phyloP scores from a whole-genome alignment of 208 protist species.

The Crithidia bombi region DNA sequence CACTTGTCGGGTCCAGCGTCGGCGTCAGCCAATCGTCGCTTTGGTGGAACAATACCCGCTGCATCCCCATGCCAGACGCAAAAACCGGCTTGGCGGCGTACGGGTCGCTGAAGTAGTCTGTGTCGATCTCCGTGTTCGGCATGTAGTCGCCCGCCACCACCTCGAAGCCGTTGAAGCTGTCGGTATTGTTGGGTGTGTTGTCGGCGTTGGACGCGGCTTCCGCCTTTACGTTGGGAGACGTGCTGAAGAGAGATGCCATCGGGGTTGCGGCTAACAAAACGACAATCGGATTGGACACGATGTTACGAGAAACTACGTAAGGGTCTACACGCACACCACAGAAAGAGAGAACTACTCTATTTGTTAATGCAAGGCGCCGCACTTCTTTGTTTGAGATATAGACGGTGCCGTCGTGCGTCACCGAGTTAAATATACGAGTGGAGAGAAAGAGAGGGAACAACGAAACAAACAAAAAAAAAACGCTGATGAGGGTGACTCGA shows the following conservation, averaged over 20 bases:
- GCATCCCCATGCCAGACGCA: background rate
- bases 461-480: too few relatives aligned
- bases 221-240: slow-evolving; percentile 7
- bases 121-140: background rate
- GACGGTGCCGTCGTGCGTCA: too few relatives aligned
- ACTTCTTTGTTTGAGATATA: too few relatives aligned
- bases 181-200: background rate
- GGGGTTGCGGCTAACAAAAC: too few relatives aligned
- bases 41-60: slow-evolving; percentile 5
- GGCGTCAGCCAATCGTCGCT: slow-evolving; percentile 16
- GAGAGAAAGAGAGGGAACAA: too few relatives aligned
- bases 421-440: too few relatives aligned
- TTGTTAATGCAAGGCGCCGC: too few relatives aligned
- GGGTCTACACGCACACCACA: too few relatives aligned
- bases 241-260: slow-evolving; percentile 24
- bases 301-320: too few relatives aligned
- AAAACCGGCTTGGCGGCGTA: slow-evolving; percentile 21
- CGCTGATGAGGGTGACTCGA: too few relatives aligned
- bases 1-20: background rate
- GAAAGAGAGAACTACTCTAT: too few relatives aligned
- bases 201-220: background rate
- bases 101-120: background rate
- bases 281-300: too few relatives aligned
- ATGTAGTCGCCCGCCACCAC: slow-evolving; percentile 33
- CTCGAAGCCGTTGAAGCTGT: slow-evolving; percentile 17